These are phyloP conservation scores for Cryptosporidium tyzzeri DNA, from an alignment of 169 alveolate species.

Conservation along the genomic window DNA sequence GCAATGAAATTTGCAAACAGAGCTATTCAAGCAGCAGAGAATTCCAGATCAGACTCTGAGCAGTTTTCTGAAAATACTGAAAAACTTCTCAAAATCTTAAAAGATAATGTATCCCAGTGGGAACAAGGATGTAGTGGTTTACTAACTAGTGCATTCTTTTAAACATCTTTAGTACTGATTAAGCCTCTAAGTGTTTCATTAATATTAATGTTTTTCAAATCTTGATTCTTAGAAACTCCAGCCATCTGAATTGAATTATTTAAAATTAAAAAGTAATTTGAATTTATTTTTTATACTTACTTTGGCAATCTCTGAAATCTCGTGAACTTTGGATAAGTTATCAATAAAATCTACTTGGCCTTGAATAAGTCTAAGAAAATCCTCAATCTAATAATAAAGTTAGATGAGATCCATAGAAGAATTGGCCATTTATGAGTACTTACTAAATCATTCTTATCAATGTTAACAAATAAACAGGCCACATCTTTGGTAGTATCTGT, in stretches of 20 bases:
- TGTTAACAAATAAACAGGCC: slow-evolving; percentile 32
- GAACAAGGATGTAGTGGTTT: slow-evolving; percentile 59
- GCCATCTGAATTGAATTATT: slow-evolving; percentile 17
- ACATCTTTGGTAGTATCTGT: slow-evolving; percentile 31
- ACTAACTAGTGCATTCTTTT: slow-evolving; percentile 71
- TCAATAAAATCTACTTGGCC: slow-evolving; percentile 30
- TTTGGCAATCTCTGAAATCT: slow-evolving; percentile 29
- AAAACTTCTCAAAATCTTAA: slow-evolving; percentile 51
- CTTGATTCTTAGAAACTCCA: slow-evolving; percentile 5
- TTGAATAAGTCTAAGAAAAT: background rate
- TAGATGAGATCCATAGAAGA: background rate
- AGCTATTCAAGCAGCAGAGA: slow-evolving; percentile 57
- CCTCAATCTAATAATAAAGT: slow-evolving; percentile 7
- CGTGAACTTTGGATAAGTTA: slow-evolving; percentile 16
- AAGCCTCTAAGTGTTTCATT: slow-evolving; percentile 23
- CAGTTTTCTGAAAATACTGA: slow-evolving; percentile 28
- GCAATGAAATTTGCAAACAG: slow-evolving; percentile 67
- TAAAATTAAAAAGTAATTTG: background rate
- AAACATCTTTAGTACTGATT: slow-evolving; percentile 45
- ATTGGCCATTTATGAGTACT: background rate
- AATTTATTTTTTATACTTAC: slow-evolving; percentile 13
- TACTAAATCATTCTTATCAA: slow-evolving; percentile 7
- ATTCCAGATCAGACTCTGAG: slow-evolving; percentile 18
- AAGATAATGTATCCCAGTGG: slow-evolving; percentile 61
- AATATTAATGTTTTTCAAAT: background rate